Conservation (phyloP, 139 green algal genomes). For the Raphidocelis subcapitata region DNA sequence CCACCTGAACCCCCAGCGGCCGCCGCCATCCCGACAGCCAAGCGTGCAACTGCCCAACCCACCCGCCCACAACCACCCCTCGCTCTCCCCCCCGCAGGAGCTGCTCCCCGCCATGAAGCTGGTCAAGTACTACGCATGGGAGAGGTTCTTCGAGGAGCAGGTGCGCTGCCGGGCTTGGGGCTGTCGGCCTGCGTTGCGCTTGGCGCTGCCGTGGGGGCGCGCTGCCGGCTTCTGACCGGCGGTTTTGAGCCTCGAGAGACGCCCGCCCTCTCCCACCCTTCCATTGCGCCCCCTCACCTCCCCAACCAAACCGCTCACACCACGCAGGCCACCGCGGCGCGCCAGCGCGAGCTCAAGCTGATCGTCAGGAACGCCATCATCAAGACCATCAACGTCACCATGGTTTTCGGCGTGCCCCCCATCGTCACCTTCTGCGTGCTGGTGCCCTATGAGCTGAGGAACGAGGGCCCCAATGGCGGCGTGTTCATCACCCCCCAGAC, state of each 20-base stretch:
- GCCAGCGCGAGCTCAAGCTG: slow-evolving; percentile 35
- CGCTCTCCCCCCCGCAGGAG: too few species aligned
- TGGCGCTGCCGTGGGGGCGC: background rate
- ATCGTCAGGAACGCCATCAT: slow-evolving; percentile 47
- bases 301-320: too few species aligned
- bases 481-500: too few species aligned
- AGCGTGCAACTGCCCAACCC: too few species aligned
- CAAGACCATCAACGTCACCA: slow-evolving; percentile 62
- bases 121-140: slow-evolving; percentile 73
- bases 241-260: too few species aligned
- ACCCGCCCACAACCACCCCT: too few species aligned
- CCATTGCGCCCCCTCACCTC: too few species aligned
- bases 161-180: background rate
- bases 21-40: too few species aligned
- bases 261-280: too few species aligned
- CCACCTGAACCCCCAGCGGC: too few species aligned
- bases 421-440: slow-evolving; percentile 45
- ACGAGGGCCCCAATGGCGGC: background rate
- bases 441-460: slow-evolving; percentile 46
- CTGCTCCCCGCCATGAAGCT: slow-evolving; percentile 72
- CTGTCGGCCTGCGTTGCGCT: background rate
- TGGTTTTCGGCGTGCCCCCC: slow-evolving; percentile 55
- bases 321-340: slow-evolving; percentile 23
- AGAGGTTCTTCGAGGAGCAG: slow-evolving; percentile 58
- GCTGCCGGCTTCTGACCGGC: background rate